A percentile compares a stretch with the other conserved stretches of the same genome.
Conservation (phyloP, 2,329 filamentous ascomycete genomes). For the Cytospora piceicola region DNA sequence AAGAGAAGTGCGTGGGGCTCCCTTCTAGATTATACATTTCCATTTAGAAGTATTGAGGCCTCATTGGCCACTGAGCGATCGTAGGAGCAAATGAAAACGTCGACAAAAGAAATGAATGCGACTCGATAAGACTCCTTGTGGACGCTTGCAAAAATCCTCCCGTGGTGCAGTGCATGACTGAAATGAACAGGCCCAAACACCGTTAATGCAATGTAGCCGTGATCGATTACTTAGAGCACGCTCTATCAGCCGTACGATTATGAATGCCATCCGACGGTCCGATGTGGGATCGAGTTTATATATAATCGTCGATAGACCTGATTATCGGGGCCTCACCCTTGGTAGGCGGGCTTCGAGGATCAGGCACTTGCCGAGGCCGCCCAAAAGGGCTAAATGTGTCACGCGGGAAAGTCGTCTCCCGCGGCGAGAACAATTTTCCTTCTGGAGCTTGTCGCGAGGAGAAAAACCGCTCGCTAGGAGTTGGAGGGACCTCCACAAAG, state of each 20-base stretch:
- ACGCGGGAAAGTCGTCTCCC: constrained; percentile 56
- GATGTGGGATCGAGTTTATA: constrained; percentile 50
- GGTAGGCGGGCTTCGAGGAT: constrained; percentile 76
- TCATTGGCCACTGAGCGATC: constrained; percentile 26
- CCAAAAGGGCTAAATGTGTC: constrained; percentile 58
- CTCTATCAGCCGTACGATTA: constrained; percentile 19
- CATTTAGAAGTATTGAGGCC: constrained; percentile 36
- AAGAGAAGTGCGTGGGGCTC: constrained; percentile 13
- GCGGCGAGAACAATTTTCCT: constrained; percentile 45
- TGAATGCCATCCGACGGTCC: neutral
- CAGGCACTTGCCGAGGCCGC: constrained; percentile 55
- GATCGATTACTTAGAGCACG: constrained; percentile 17
- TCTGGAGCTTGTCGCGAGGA: constrained; percentile 13
- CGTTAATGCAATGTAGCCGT: constrained; percentile 22
- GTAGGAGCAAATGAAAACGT: constrained; percentile 11
- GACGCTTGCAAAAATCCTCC: constrained; percentile 22
- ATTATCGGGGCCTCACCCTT: constrained; percentile 75
- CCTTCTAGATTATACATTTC: constrained; percentile 43
- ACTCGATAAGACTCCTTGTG: constrained; percentile 24
- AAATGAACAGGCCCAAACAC: constrained; percentile 18
- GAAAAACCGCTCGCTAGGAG: constrained; percentile 56
- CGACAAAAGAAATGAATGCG: constrained; percentile 30
- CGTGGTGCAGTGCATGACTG: constrained; percentile 1
- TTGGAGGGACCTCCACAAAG: constrained; percentile 57
- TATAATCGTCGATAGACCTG: constrained; percentile 76